Evolutionary conservation across 495 filamentous ascomycete genomes (phyloP).

Genomic region (Neurospora discreta): DNA sequence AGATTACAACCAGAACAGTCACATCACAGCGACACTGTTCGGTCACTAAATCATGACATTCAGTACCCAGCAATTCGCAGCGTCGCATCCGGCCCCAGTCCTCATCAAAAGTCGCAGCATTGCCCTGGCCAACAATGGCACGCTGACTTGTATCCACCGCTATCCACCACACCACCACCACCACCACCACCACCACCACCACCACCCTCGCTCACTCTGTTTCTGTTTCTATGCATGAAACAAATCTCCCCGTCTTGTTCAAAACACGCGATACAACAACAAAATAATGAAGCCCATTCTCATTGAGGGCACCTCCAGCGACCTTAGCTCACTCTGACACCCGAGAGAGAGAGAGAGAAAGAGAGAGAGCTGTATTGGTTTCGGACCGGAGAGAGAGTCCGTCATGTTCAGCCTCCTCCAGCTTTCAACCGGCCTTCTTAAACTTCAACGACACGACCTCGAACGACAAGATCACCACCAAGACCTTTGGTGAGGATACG

Average conservation of each 20-base stretch:
- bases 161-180: neutral
- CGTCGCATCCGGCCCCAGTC: neutral
- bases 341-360: neutral
- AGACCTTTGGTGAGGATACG: neutral
- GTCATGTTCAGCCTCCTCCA: neutral
- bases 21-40: too few species aligned
- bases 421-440: neutral
- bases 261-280: neutral
- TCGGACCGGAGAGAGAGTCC: neutral
- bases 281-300: neutral
- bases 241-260: neutral
- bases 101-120: neutral
- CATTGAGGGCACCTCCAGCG: neutral
- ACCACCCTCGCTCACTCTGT: neutral
- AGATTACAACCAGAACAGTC: neutral
- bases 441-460: neutral
- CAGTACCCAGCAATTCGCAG: neutral
- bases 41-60: neutral
- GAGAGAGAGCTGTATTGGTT: neutral
- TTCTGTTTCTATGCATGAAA: neutral
- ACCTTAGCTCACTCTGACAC: neutral
- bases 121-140: neutral
- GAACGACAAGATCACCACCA: neutral
- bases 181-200: too few species aligned
- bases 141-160: neutral